Conservation (phyloP, 768 basidiomycete genomes). For the Trichaptum fuscoviolaceum region DNA sequence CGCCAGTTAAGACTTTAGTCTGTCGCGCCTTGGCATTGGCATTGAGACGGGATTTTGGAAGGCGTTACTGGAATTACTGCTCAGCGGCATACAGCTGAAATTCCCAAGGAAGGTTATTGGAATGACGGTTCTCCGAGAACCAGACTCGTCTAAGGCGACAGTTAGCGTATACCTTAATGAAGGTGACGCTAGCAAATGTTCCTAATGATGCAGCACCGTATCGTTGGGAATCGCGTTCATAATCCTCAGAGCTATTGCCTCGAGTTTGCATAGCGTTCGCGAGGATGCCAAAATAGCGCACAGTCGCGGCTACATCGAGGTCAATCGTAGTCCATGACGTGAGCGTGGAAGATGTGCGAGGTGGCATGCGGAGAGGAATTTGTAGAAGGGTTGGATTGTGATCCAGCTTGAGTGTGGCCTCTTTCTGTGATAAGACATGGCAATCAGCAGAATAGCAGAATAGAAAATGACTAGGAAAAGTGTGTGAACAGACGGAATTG, state of each 20-base stretch:
- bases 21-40: too few species aligned
- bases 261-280: conserved; percentile 20
- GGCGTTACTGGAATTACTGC: background rate
- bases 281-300: conserved; percentile 56
- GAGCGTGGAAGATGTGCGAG: conserved; percentile 46
- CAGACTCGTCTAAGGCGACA: conserved; percentile 75
- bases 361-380: conserved; percentile 64
- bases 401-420: conserved; percentile 43
- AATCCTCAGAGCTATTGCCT: background rate
- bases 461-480: conserved; percentile 1
- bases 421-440: conserved; percentile 37
- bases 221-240: background rate
- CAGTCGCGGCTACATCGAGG: conserved; percentile 52
- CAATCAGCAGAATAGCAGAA: conserved; percentile 11
- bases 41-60: background rate
- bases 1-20: too few species aligned
- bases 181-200: conserved; percentile 29
- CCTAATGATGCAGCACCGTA: background rate
- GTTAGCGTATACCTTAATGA: conserved; percentile 70
- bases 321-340: conserved; percentile 68
- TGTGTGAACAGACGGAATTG: background rate
- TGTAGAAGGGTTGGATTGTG: conserved; percentile 44
- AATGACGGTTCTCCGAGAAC: conserved; percentile 47
- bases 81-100: conserved; percentile 56
- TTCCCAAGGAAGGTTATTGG: conserved; percentile 64